Evolutionary conservation across 495 filamentous ascomycete genomes (phyloP).

Genomic region (Daldinia bambusicola): DNA sequence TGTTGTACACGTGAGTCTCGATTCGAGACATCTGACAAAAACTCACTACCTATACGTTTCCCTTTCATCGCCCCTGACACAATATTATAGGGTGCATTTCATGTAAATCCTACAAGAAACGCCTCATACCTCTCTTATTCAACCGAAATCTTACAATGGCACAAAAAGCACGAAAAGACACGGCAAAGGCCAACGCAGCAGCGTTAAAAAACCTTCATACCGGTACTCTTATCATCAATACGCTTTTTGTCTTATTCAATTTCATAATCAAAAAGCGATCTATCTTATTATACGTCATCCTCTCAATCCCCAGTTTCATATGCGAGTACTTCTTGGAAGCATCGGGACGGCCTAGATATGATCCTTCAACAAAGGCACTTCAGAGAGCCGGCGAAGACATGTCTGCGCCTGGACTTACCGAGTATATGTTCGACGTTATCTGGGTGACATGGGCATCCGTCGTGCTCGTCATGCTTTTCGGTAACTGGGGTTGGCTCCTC

Average conservation of each 20-base stretch:
- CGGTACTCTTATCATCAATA: slow-evolving; percentile 74
- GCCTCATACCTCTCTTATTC: too few relatives aligned
- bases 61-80: too few relatives aligned
- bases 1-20: background rate
- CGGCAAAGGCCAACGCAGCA: slow-evolving; percentile 80
- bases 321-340: slow-evolving; percentile 87
- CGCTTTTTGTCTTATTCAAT: slow-evolving; percentile 75
- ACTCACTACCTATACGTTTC: background rate
- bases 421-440: slow-evolving; percentile 97
- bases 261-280: slow-evolving; percentile 74
- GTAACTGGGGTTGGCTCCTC: slow-evolving; percentile 81
- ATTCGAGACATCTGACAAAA: background rate
- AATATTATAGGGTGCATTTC: too few relatives aligned
- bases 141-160: slow-evolving; percentile 54
- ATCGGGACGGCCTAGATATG: slow-evolving; percentile 79
- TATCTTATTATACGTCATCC: slow-evolving; percentile 73
- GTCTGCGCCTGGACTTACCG: slow-evolving; percentile 86
- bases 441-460: slow-evolving; percentile 88
- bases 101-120: too few relatives aligned
- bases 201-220: slow-evolving; percentile 82
- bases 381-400: slow-evolving; percentile 86
- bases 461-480: slow-evolving; percentile 70
- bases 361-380: slow-evolving; percentile 69
- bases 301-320: slow-evolving; percentile 76
- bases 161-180: slow-evolving; percentile 95